phyloP scores from a whole-genome alignment of 2,329 filamentous ascomycete genomes.

The Aspergillus amoenus region DNA sequence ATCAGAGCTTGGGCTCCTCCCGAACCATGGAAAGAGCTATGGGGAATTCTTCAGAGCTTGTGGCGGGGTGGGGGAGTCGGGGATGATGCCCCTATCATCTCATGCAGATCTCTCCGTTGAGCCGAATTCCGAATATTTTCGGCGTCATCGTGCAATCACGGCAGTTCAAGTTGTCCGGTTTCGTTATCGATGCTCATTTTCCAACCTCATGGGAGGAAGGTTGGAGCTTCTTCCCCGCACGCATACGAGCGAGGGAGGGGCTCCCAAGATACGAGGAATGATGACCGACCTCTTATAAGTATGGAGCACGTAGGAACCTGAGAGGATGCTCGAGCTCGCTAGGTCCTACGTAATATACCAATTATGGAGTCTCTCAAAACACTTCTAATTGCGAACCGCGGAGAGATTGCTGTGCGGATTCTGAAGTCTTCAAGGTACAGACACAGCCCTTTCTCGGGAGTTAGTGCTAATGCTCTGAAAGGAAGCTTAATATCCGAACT shows the following conservation, averaged over 20 bases:
- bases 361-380: conserved; percentile 47
- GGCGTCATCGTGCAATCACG: conserved; percentile 9
- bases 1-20: neutral
- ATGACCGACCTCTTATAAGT: neutral
- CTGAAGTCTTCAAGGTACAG: conserved; percentile 50
- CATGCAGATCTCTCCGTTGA: neutral
- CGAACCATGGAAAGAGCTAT: neutral
- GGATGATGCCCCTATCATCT: neutral
- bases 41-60: neutral
- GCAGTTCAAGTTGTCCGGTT: neutral
- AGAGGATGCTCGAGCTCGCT: neutral
- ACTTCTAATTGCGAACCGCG: conserved; percentile 59
- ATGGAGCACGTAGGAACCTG: neutral
- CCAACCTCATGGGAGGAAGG: neutral
- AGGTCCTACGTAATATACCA: neutral
- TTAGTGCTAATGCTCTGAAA: conserved; percentile 4
- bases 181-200: neutral
- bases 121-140: conserved; percentile 1
- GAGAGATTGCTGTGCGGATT: conserved; percentile 58
- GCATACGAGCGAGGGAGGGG: neutral
- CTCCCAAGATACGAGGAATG: neutral
- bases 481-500: conserved; percentile 49
- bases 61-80: conserved; percentile 1
- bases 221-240: conserved; percentile 2
- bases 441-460: neutral